Evolutionary conservation across 129 eudicot species (phyloP).

Genomic region (Chrysanthemum seticuspe): DNA sequence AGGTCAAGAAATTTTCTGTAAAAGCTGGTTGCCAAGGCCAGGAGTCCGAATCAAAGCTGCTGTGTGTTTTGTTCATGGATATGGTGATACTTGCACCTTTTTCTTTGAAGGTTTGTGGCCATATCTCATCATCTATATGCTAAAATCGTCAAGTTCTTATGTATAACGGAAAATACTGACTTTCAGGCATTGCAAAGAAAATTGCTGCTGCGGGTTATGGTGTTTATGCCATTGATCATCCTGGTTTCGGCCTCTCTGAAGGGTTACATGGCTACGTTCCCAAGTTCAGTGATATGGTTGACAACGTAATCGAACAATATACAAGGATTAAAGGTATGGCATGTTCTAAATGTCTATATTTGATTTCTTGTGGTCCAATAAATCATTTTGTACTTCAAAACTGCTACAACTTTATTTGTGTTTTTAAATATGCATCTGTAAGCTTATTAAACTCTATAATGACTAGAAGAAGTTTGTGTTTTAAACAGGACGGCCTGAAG

Average conservation of each 20-base stretch:
- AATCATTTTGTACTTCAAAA: not conserved
- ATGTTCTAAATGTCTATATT: constrained; percentile 5
- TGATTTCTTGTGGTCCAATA: constrained; percentile 21
- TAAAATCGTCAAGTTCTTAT: not conserved
- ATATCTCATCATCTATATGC: not conserved
- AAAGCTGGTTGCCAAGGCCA: constrained; percentile 94
- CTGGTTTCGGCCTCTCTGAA: constrained; percentile 96
- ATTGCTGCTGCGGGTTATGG: constrained; percentile 91
- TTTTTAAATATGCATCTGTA: not conserved
- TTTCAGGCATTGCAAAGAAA: constrained; percentile 80
- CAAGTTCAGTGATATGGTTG: constrained; percentile 64
- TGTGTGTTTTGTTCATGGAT: constrained; percentile 94
- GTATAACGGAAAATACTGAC: not conserved
- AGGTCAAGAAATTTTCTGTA: constrained; percentile 86
- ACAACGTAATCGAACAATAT: constrained; percentile 81
- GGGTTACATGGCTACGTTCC: constrained; percentile 86
- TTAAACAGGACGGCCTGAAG: constrained; percentile 71
- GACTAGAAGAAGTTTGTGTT: not conserved
- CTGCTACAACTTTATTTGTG: not conserved
- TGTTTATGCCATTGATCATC: constrained; percentile 92
- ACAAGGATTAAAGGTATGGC: constrained; percentile 71
- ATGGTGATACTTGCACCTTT: constrained; percentile 97
- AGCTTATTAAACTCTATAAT: not conserved
- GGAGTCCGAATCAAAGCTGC: constrained; percentile 81
- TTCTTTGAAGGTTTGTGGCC: constrained; percentile 87